phyloP scores from a whole-genome alignment of 176 grass and related monocot species.

The Bromus sterilis region DNA sequence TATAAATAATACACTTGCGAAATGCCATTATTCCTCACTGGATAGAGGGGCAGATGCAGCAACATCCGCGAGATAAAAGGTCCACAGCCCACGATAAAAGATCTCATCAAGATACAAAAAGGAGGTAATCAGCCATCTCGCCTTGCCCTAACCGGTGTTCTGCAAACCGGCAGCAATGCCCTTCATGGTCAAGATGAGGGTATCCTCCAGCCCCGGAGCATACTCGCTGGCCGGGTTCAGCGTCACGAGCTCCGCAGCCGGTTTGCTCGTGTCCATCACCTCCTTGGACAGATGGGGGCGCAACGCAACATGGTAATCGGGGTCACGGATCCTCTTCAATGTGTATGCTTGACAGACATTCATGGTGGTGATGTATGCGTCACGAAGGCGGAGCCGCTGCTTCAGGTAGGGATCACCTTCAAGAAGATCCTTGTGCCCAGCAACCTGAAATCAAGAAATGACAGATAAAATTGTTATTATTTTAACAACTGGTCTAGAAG shows the following conservation, averaged over 20 bases:
- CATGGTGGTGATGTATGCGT: slow-evolving; percentile 62
- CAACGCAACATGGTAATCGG: slow-evolving; percentile 37
- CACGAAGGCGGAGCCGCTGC: slow-evolving; percentile 59
- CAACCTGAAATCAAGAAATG: slow-evolving; percentile 40
- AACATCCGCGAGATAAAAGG: not conserved
- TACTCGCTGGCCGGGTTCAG: slow-evolving; percentile 69
- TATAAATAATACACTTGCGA: not conserved
- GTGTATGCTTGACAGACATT: slow-evolving; percentile 77
- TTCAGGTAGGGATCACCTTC: slow-evolving; percentile 77
- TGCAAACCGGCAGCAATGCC: slow-evolving; percentile 76
- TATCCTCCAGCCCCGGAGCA: slow-evolving; percentile 65
- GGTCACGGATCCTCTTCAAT: slow-evolving; percentile 60
- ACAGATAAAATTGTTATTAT: not conserved
- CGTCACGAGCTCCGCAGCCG: slow-evolving; percentile 63
- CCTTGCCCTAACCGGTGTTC: slow-evolving; percentile 52
- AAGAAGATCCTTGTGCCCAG: slow-evolving; percentile 61
- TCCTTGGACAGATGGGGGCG: slow-evolving; percentile 67
- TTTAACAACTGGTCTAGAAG: not conserved
- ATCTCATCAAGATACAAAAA: slow-evolving; percentile 2
- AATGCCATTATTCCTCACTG: not conserved
- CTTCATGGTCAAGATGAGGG: slow-evolving; percentile 87
- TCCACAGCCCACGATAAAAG: not conserved
- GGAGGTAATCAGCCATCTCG: not conserved
- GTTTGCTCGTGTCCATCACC: slow-evolving; percentile 34
- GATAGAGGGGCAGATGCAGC: not conserved